phyloP scores from a whole-genome alignment of 1,284 basidiomycete species.

The Rhodotorula sp. region DNA sequence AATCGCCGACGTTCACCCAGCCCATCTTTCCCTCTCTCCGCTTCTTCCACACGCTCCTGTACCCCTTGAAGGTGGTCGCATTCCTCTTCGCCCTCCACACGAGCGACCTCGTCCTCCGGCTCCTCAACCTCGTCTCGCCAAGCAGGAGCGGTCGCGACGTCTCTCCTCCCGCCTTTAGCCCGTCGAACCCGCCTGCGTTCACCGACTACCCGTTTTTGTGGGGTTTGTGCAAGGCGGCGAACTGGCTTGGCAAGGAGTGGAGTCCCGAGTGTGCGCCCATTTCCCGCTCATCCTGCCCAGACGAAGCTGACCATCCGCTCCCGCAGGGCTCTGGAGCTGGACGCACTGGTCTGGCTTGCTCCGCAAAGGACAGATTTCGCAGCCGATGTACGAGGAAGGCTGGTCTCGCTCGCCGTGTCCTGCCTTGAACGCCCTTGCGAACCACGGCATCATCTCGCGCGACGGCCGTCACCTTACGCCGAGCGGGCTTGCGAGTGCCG shows the following conservation, averaged over 20 bases:
- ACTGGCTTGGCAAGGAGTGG: constrained; percentile 6
- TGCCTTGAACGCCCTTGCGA: constrained; percentile 25
- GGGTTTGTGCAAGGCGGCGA: constrained; percentile 12
- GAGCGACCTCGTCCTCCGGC: constrained; percentile 8
- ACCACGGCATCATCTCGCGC: constrained; percentile 23
- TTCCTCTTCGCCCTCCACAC: constrained; percentile 16
- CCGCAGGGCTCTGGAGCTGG: constrained; percentile 22
- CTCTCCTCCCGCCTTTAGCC: constrained; percentile 25
- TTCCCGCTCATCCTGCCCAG: not conserved
- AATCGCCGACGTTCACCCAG: not conserved
- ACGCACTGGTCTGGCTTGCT: constrained; percentile 23
- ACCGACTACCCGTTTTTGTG: constrained; percentile 19
- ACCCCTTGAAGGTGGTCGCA: not conserved
- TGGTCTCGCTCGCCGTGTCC: constrained; percentile 26
- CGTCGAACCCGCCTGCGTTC: constrained; percentile 23
- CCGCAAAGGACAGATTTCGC: constrained; percentile 20
- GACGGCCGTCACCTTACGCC: constrained; percentile 32
- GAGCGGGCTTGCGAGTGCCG: constrained; percentile 12
- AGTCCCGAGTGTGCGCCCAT: constrained; percentile 2
- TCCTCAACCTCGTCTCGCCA: constrained; percentile 16
- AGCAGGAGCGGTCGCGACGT: not conserved
- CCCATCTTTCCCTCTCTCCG: not conserved
- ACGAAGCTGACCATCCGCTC: not conserved
- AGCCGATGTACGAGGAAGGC: not conserved
- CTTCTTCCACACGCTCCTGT: not conserved